Percentiles rank a stretch among this genome's conserved stretches.
Evolutionary conservation across 371 early-diverging fungal species (phyloP).

Genomic region (Mortierella sp.): DNA sequence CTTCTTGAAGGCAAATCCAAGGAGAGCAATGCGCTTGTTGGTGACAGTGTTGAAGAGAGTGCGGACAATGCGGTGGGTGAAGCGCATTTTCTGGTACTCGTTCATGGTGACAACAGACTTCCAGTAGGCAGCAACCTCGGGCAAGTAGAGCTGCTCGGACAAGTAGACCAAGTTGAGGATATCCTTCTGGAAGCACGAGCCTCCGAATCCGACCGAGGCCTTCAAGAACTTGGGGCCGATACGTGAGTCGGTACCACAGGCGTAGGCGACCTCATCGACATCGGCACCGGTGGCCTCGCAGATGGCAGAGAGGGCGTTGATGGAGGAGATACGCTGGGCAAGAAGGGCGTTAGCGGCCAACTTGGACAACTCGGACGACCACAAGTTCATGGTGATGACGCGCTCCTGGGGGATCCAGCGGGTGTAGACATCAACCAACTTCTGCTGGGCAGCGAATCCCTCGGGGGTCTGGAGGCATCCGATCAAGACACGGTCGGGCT

Average conservation of each 20-base stretch:
- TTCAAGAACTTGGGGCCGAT: slow-evolving; percentile 95
- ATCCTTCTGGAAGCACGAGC: slow-evolving; percentile 97
- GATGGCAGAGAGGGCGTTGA: slow-evolving; percentile 93
- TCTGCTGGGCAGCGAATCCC: slow-evolving; percentile 83
- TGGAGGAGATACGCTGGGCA: slow-evolving; percentile 96
- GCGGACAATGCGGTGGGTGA: slow-evolving; percentile 75
- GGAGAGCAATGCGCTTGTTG: slow-evolving; percentile 86
- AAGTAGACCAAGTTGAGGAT: slow-evolving; percentile 94
- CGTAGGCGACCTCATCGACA: slow-evolving; percentile 95
- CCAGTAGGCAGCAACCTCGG: slow-evolving; percentile 97
- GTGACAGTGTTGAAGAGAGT: slow-evolving; percentile 88
- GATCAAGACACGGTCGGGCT: slow-evolving; percentile 95
- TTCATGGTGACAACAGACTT: slow-evolving; percentile 92
- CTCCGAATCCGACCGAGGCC: slow-evolving; percentile 96
- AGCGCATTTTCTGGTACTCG: slow-evolving; percentile 94
- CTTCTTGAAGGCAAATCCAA: slow-evolving; percentile 98
- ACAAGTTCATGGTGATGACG: slow-evolving; percentile 93
- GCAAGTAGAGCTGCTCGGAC: slow-evolving; percentile 85
- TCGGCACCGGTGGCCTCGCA: slow-evolving; percentile 97
- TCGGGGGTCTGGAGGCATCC: slow-evolving; percentile 87
- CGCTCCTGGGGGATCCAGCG: slow-evolving; percentile 88
- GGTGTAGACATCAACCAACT: slow-evolving; percentile 79
- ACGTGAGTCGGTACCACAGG: slow-evolving; percentile 90
- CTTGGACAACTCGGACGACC: slow-evolving; percentile 96
- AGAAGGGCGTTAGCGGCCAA: slow-evolving; percentile 96